A percentile compares a stretch with the other conserved stretches of the same genome.
Conservation (phyloP, 1,284 basidiomycete species). For the Lignosus rhinocerotis region DNA sequence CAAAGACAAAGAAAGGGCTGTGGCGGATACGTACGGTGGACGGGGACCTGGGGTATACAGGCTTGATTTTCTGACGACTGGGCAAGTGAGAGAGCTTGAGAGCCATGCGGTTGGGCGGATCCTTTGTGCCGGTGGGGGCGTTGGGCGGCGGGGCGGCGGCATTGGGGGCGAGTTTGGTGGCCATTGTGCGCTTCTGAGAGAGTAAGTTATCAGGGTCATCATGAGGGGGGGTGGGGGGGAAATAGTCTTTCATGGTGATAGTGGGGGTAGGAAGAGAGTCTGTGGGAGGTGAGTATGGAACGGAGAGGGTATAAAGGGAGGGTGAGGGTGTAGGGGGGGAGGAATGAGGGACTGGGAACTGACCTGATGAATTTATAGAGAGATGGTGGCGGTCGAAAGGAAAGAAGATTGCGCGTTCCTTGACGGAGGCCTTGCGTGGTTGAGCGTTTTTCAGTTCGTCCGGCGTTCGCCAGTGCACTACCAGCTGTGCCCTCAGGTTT, state of each 20-base stretch:
- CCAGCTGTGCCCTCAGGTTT: no score
- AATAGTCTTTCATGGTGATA: conserved; percentile 23
- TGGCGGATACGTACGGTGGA: conserved; percentile 50
- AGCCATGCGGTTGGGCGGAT: conserved; percentile 53
- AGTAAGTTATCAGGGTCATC: conserved; percentile 16
- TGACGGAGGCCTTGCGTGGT: not conserved
- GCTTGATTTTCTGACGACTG: conserved; percentile 66
- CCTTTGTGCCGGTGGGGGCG: conserved; percentile 25
- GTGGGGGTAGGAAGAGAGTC: not conserved
- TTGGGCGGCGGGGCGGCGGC: conserved; percentile 25
- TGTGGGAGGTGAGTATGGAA: not conserved
- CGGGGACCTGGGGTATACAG: conserved; percentile 70
- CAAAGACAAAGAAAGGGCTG: not conserved
- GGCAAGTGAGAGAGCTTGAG: conserved; percentile 73
- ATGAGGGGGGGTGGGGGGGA: conserved; percentile 26
- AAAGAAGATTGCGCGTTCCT: conserved; percentile 10
- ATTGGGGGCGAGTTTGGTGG: conserved; percentile 21
- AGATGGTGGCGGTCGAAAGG: conserved; percentile 13
- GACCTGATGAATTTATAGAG: conserved; percentile 12
- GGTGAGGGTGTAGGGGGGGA: not conserved
- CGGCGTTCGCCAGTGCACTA: not conserved
- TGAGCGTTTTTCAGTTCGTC: conserved; percentile 6
- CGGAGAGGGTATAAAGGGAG: not conserved
- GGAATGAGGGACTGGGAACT: not conserved
- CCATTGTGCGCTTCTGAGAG: conserved; percentile 9